Conservation (phyloP, 495 filamentous ascomycete genomes). For the Chaetomium fimeti region DNA sequence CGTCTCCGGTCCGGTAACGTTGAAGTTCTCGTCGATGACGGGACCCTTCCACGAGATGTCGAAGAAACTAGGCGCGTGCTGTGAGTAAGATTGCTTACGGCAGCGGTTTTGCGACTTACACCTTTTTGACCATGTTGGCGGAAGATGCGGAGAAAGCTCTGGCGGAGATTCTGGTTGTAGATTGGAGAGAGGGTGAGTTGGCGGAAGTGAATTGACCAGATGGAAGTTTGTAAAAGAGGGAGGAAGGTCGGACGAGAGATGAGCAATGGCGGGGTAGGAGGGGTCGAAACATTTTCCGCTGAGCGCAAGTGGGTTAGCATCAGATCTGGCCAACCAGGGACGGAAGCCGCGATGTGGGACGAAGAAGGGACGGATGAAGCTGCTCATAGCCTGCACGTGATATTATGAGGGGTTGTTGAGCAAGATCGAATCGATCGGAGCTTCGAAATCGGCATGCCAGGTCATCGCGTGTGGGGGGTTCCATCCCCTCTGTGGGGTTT, state of each 20-base stretch:
- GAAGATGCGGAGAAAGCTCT: slow-evolving; percentile 37
- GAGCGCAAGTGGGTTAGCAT: slow-evolving; percentile 33
- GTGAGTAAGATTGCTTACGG: background rate
- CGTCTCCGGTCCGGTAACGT: slow-evolving; percentile 56
- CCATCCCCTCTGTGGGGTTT: background rate
- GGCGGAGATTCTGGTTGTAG: slow-evolving; percentile 32
- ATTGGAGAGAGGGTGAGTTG: slow-evolving; percentile 29
- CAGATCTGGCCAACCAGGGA: slow-evolving; percentile 29
- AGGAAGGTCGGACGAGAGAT: slow-evolving; percentile 41
- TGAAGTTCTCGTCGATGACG: slow-evolving; percentile 55
- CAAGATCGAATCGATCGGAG: slow-evolving; percentile 8
- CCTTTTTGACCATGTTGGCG: slow-evolving; percentile 36
- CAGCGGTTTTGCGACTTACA: slow-evolving; percentile 29
- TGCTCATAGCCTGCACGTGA: slow-evolving; percentile 31
- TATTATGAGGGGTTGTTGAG: slow-evolving; percentile 20
- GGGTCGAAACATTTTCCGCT: slow-evolving; percentile 42
- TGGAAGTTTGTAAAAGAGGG: slow-evolving; percentile 39
- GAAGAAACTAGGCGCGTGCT: slow-evolving; percentile 35
- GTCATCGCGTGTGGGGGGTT: background rate
- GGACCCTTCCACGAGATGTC: slow-evolving; percentile 64
- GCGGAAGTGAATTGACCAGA: slow-evolving; percentile 34
- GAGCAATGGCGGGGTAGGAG: slow-evolving; percentile 50
- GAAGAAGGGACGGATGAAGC: slow-evolving; percentile 12
- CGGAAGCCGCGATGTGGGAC: background rate
- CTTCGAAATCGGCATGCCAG: too few relatives aligned